A percentile compares a stretch with the other conserved stretches of the same genome.
These are phyloP conservation scores for Zancudomyces culisetae DNA, from an alignment of 371 early-diverging fungal genomes.

Conservation along the genomic window DNA sequence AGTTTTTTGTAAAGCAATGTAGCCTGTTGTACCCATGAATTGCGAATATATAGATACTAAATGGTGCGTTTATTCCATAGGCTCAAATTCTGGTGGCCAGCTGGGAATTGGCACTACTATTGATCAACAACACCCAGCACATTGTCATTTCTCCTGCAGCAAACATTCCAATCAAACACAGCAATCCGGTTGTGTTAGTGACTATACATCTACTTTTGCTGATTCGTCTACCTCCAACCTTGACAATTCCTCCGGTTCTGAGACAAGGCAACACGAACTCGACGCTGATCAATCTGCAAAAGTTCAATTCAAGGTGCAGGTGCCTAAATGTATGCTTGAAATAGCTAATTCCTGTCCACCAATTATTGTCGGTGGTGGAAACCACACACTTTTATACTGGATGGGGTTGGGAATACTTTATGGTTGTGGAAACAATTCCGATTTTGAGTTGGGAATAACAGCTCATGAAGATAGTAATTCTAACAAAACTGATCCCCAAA, in stretches of 20 bases:
- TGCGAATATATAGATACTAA: slow-evolving; percentile 14
- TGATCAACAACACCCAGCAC: neutral
- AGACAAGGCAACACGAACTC: neutral
- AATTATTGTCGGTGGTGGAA: slow-evolving; percentile 16
- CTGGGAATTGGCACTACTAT: neutral
- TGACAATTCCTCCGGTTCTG: neutral
- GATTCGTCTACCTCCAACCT: neutral
- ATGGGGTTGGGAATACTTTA: slow-evolving; percentile 4
- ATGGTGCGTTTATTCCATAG: neutral
- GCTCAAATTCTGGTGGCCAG: slow-evolving; percentile 5
- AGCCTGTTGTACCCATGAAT: too few relatives aligned
- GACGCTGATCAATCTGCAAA: neutral
- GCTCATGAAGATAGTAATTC: neutral
- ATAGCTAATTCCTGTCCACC: neutral
- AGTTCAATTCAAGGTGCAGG: neutral
- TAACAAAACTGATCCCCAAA: neutral
- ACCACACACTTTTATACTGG: slow-evolving; percentile 16
- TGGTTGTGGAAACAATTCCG: slow-evolving; percentile 11
- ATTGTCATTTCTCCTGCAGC: neutral
- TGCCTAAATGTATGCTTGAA: neutral
- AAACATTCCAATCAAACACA: neutral
- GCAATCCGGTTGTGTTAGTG: too few relatives aligned
- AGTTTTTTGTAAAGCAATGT: too few relatives aligned
- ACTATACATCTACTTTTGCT: neutral
- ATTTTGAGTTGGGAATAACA: slow-evolving; percentile 10